Evolutionary conservation across 495 filamentous ascomycete genomes (phyloP).

Genomic region (Penicillium salamii): DNA sequence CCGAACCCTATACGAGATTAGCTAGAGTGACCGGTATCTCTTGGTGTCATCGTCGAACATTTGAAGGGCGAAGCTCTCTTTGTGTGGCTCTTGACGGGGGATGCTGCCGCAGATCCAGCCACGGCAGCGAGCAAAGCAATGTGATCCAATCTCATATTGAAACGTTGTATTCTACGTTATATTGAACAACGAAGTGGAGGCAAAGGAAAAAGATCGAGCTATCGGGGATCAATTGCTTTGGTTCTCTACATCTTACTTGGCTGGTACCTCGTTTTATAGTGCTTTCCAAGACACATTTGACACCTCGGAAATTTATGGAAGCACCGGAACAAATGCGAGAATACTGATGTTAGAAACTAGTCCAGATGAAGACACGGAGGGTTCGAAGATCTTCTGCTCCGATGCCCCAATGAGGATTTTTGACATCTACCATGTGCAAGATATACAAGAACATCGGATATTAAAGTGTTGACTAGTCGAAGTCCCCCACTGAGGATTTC

Average conservation of each 20-base stretch:
- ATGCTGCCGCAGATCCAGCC: slow-evolving; percentile 25
- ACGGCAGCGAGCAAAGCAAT: slow-evolving; percentile 22
- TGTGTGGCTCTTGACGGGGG: slow-evolving; percentile 17
- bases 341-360: slow-evolving; percentile 2
- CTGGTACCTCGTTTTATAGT: background rate
- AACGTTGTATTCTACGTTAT: background rate
- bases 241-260: no score
- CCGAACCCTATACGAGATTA: slow-evolving; percentile 24
- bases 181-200: background rate
- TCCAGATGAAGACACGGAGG: slow-evolving; percentile 17
- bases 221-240: no score
- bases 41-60: slow-evolving; percentile 11
- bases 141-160: slow-evolving; percentile 27
- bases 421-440: background rate
- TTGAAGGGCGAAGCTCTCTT: slow-evolving; percentile 24
- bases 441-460: no score
- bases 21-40: background rate
- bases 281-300: background rate
- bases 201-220: background rate
- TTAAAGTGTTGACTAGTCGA: no score
- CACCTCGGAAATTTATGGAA: no score
- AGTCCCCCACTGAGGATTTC: no score
- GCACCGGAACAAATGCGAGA: background rate
- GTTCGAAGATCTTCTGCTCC: background rate
- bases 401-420: background rate